phyloP scores from a whole-genome alignment of 2,329 filamentous ascomycete genomes.

The Lachnellula willkommii region DNA sequence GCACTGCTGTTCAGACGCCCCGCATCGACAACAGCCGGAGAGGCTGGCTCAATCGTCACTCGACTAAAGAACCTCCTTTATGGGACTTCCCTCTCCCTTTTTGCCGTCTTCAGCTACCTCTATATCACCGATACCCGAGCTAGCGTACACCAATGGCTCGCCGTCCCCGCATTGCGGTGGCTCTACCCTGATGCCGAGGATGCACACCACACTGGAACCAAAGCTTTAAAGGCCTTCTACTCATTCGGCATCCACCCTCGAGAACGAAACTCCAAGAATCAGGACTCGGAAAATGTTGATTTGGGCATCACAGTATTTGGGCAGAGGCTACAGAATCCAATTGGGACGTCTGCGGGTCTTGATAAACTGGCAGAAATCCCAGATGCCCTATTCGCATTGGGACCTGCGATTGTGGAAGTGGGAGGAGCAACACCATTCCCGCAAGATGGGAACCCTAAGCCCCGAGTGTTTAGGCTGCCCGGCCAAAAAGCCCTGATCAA shows the following conservation, averaged over 20 bases:
- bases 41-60: slow-evolving; percentile 34
- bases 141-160: slow-evolving; percentile 61
- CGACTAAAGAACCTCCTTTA: slow-evolving; percentile 46
- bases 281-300: slow-evolving; percentile 32
- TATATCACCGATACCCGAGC: slow-evolving; percentile 73
- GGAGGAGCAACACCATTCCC: slow-evolving; percentile 85
- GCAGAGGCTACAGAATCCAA: slow-evolving; percentile 71
- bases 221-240: slow-evolving; percentile 66
- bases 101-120: slow-evolving; percentile 48
- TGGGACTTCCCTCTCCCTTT: slow-evolving; percentile 49
- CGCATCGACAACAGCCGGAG: slow-evolving; percentile 22
- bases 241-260: slow-evolving; percentile 71
- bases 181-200: slow-evolving; percentile 77
- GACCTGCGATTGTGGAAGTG: slow-evolving; percentile 83
- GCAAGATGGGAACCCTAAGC: slow-evolving; percentile 81
- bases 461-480: slow-evolving; percentile 81
- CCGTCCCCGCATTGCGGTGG: slow-evolving; percentile 60
- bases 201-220: slow-evolving; percentile 77
- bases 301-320: slow-evolving; percentile 63
- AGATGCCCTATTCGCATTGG: slow-evolving; percentile 76
- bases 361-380: slow-evolving; percentile 93
- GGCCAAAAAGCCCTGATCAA: slow-evolving; percentile 87
- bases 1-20: slow-evolving; percentile 8
- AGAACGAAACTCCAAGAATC: slow-evolving; percentile 50
- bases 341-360: slow-evolving; percentile 91